phyloP scores from a whole-genome alignment of 202 grass and related monocot species.

The Schoenoplectus tabernaemontani region DNA sequence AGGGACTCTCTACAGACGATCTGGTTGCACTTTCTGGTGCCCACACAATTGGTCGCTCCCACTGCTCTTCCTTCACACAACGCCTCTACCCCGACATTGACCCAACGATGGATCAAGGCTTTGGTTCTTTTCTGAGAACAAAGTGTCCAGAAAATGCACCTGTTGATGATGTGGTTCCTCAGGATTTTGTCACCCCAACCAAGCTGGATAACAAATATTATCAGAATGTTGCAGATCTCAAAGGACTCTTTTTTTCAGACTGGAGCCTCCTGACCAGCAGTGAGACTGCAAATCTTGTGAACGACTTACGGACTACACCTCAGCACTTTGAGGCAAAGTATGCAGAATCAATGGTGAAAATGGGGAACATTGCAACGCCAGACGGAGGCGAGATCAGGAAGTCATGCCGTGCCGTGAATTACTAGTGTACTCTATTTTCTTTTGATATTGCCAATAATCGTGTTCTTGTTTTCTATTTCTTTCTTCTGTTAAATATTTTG shows the following conservation, averaged over 20 bases:
- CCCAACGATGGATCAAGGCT: neutral
- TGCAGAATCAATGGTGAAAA: constrained; percentile 45
- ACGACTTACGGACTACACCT: neutral
- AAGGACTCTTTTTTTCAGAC: constrained; percentile 27
- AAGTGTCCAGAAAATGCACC: neutral
- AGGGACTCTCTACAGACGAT: neutral
- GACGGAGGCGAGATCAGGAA: constrained; percentile 34
- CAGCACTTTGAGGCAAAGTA: constrained; percentile 35
- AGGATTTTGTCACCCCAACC: constrained; percentile 17
- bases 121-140: neutral
- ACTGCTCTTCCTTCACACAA: neutral
- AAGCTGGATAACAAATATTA: constrained; percentile 35
- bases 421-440: neutral
- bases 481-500: too few species aligned
- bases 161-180: constrained; percentile 11
- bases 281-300: constrained; percentile 22
- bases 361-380: constrained; percentile 32
- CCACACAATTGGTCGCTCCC: constrained; percentile 11
- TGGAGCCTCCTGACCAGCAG: constrained; percentile 22
- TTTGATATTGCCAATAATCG: too few species aligned
- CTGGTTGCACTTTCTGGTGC: neutral
- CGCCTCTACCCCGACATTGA: constrained; percentile 7
- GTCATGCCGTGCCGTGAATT: neutral
- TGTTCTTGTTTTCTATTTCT: too few species aligned
- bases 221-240: neutral